These are phyloP conservation scores for Gardenia jasminoides DNA, from an alignment of 257 asterid species.

Conservation along the genomic window DNA sequence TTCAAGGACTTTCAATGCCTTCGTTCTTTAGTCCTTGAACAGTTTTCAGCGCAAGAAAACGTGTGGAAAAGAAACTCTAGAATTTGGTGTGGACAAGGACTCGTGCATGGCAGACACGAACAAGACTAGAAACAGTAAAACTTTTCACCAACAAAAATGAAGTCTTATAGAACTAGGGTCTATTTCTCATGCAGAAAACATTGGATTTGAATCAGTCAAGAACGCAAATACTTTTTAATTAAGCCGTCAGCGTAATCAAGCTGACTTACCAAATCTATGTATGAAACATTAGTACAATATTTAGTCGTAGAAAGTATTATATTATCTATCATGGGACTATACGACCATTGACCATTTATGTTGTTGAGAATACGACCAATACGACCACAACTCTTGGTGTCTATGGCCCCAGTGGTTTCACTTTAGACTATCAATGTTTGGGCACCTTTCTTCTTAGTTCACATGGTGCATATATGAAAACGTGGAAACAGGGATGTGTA, in stretches of 20 bases:
- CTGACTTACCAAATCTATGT: background rate
- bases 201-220: background rate
- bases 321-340: conserved; percentile 3
- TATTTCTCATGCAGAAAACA: background rate
- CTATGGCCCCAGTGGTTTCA: conserved; percentile 1
- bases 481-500: background rate
- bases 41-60: background rate
- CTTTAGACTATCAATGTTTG: background rate
- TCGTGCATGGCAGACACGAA: background rate
- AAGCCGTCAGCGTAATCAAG: too few species aligned
- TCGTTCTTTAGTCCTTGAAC: background rate
- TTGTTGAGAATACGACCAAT: background rate
- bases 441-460: background rate
- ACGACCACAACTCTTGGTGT: background rate
- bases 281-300: background rate
- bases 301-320: background rate
- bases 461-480: background rate
- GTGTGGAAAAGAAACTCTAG: background rate
- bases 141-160: background rate
- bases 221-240: background rate
- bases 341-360: background rate
- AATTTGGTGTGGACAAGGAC: background rate
- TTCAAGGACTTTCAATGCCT: background rate
- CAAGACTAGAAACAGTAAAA: background rate
- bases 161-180: background rate